Percentiles rank a stretch among this genome's conserved stretches.
Conservation (phyloP, 2,329 filamentous ascomycete genomes). For the Aureobasidium sp. region DNA sequence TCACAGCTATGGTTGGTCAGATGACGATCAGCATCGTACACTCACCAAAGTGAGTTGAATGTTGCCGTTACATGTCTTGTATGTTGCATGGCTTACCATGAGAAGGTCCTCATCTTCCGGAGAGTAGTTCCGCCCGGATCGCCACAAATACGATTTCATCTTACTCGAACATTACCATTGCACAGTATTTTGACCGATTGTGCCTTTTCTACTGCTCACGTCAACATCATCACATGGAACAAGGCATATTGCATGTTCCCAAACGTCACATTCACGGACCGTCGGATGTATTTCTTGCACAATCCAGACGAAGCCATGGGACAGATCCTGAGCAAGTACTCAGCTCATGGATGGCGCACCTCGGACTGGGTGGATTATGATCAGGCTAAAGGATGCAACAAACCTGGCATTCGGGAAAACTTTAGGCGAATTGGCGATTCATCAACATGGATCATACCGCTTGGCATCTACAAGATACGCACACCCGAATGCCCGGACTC, state of each 20-base stretch:
- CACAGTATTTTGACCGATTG: slow-evolving; percentile 6
- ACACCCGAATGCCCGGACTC: neutral
- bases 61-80: neutral
- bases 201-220: slow-evolving; percentile 10
- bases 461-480: neutral
- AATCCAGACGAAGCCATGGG: neutral
- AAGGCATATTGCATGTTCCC: slow-evolving; percentile 13
- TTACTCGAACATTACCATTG: slow-evolving; percentile 1
- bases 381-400: neutral
- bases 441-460: neutral
- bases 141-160: slow-evolving; percentile 4
- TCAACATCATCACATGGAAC: slow-evolving; percentile 13
- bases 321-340: neutral
- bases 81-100: neutral
- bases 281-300: slow-evolving; percentile 3
- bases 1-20: slow-evolving; percentile 2
- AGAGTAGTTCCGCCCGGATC: neutral
- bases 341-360: neutral
- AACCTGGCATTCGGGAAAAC: neutral
- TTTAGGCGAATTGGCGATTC: slow-evolving; percentile 1
- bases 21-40: slow-evolving; percentile 2
- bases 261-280: slow-evolving; percentile 3
- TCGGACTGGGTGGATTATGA: slow-evolving; percentile 5
- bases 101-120: neutral
- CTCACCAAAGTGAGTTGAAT: neutral